Evolutionary conservation across 139 green algal species (phyloP).

Genomic region (Tetradesmus obliquus): DNA sequence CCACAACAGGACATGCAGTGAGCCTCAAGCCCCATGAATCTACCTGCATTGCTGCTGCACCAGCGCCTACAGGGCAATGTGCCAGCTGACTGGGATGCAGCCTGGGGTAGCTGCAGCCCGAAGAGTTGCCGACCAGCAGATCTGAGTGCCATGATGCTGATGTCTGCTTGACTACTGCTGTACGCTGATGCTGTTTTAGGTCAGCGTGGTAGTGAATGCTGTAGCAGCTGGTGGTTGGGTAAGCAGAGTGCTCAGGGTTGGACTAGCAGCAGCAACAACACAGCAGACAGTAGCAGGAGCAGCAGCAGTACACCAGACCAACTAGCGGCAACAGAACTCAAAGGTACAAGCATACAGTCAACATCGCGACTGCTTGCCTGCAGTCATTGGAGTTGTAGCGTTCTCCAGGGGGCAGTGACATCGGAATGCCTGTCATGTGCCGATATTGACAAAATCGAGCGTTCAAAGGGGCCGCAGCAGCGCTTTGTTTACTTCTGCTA

Average conservation of each 20-base stretch:
- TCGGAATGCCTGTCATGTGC: neutral
- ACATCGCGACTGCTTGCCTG: neutral
- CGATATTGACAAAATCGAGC: neutral
- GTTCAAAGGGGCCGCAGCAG: no score
- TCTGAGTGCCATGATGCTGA: neutral
- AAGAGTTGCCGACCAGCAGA: neutral
- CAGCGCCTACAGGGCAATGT: neutral
- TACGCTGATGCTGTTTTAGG: neutral
- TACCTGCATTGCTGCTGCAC: neutral
- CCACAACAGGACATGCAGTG: no score
- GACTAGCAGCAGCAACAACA: neutral
- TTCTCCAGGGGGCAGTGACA: neutral
- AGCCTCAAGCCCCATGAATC: no score
- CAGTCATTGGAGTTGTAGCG: no score
- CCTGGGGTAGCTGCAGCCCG: neutral
- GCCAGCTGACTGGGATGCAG: neutral
- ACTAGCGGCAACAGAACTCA: neutral
- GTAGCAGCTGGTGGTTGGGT: neutral
- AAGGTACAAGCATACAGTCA: neutral
- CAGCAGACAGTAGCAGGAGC: neutral
- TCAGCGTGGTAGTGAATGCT: neutral
- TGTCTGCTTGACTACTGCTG: neutral
- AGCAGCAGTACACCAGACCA: neutral
- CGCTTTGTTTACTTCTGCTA: no score
- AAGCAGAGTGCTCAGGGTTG: neutral